These are phyloP conservation scores for Medicago ruthenica DNA, from an alignment of 306 rosid species.

Conservation along the genomic window DNA sequence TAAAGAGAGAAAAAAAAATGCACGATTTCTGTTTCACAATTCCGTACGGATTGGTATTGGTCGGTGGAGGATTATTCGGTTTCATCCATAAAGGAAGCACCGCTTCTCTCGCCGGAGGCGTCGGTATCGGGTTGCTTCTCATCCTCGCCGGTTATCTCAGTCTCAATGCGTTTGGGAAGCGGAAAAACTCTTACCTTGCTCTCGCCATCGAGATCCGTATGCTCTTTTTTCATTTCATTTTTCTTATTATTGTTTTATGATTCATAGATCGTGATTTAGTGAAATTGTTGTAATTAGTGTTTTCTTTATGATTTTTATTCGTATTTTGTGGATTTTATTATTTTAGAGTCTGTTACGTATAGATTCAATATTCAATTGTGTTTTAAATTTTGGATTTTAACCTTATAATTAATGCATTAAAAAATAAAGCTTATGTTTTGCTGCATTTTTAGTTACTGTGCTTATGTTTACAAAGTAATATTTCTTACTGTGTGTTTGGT, in stretches of 20 bases:
- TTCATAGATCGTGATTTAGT: constrained; percentile 14
- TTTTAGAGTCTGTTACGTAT: neutral
- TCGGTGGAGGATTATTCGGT: constrained; percentile 76
- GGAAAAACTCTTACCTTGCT: constrained; percentile 69
- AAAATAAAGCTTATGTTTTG: neutral
- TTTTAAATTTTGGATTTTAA: neutral
- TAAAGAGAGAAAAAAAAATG: constrained; percentile 49
- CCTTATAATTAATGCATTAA: neutral
- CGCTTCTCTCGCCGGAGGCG: constrained; percentile 77
- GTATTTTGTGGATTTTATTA: neutral
- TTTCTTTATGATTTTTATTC: neutral
- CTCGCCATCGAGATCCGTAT: constrained; percentile 69
- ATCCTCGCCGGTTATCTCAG: constrained; percentile 76
- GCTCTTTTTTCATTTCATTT: neutral
- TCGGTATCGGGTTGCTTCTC: constrained; percentile 63
- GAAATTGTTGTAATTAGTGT: neutral
- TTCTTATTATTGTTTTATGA: neutral
- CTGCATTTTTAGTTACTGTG: constrained; percentile 15
- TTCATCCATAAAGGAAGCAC: constrained; percentile 75
- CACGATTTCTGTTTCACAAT: constrained; percentile 95
- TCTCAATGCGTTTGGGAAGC: constrained; percentile 74
- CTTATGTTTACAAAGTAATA: neutral
- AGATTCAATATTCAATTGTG: too few species aligned
- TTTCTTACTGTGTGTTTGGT: too few species aligned
- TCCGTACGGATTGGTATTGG: constrained; percentile 75